Base-by-base conservation (phyloP, 2,329 filamentous ascomycete genomes). In the Teratosphaeria destructans region DNA sequence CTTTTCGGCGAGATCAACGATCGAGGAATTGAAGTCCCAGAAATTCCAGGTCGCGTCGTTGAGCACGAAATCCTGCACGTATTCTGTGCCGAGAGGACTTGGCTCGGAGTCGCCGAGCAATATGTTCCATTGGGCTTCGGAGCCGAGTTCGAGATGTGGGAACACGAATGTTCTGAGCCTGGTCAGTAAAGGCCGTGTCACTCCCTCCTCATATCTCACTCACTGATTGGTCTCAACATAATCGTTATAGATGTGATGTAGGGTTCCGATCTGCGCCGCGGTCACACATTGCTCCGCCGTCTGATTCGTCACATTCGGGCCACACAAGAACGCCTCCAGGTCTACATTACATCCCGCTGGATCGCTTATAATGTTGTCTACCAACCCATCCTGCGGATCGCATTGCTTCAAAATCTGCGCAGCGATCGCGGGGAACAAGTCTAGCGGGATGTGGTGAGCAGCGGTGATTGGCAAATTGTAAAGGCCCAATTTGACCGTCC, bases 311-410 rank as follows among this genome's bases (percentile, higher is more conserved):
- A 61, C 64, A 39, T 64, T 63, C 0, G 64, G 64, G 11, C 63
- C 66, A 63, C 79, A 80, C 19, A 73, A 71, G 1, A 80, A 68
- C 1, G 69, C 64, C 16, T 73, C 70, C n/a, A 73, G 76, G 58
- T 76, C 71, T 53, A 81, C 74, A 57, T 74, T 65, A 66, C 81
- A 84, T 8, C 70, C 68, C 6, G 71, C 67, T 0, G 81, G 78
- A 27, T 76, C 71, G 57, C 77, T 78, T 52, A 83, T 72, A 59
- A 83, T 81, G 16, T 74, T 75, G 60, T 83, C 81, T 1, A 69
- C 62, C 0, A 80, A 69, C 1, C 80, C 80, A 61, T 83, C 81
- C 27, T 77, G 68, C 1, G 57, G 66, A 62, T 83, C 81, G 63
- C 81, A 83, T 65, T 83, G 80, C n/a, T 66, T 68, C 3, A 78